Evolutionary conservation across 306 rosid species (phyloP), one percentile per base, ranked within the genome.

Genomic region (Ochetophila trinervis): DNA sequence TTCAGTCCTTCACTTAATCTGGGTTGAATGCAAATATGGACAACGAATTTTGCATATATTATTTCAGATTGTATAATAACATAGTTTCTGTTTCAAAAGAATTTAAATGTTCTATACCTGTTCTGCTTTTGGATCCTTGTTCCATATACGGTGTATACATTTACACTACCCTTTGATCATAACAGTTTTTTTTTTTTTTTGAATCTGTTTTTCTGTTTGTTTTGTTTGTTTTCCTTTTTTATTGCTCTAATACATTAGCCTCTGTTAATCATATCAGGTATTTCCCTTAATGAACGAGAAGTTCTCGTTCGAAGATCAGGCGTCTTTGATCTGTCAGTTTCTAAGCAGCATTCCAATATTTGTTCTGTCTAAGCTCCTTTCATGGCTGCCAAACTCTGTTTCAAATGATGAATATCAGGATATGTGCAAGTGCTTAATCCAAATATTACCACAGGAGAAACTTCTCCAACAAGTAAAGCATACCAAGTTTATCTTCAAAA

Each of bases 321-420:
- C 96, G 49, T 86, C 87, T 42, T 69, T 93, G 40, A 86, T 89
- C 56, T 89, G 96, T 95, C 85, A 85, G 80, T 86, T 89, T 72
- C 82, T 87, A 54, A 80, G 95, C 74, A 83, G 91, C 68, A 79
- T 89, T 74, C 95, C 98, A 4, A 88, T 84, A 62, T 79, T 84
- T 68, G 74, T 80, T 80, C 70, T 93, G 80, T 76, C 87, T 21
- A 80, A 82, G 68, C 66, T 87, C 73, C 91, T 93, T 68, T 88
- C 89, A 16, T 93, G 96, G 96, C 79, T 93, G 47, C 73, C 87
- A 49, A 69, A 65, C 58, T 89, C 94, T 59, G 62, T 93, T 62
- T 83, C 96, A 48, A 66, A 80, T 5, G 89, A 84, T 66, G 88
- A 93, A 68, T 78, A 63, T 70, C 81, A 68, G 69, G 85, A 80